Base-by-base conservation (phyloP, 805 yeast species). In the Monosporozyma aerobia region DNA sequence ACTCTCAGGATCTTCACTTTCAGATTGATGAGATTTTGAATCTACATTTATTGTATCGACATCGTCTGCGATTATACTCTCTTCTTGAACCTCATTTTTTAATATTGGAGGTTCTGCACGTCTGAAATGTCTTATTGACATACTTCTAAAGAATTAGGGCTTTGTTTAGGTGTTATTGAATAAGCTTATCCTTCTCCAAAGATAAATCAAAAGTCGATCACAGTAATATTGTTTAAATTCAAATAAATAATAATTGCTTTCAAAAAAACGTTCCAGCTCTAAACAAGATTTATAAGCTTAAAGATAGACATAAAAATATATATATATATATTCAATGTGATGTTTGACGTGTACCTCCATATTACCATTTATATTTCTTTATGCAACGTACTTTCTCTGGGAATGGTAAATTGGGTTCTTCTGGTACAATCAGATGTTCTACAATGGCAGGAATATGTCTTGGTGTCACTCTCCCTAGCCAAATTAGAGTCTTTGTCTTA, bases 391-490 rank as follows among this genome's bases (percentile, higher is more conserved):
- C 76, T 71, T 53, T 73, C 73, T 67, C 98, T 72, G 53, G 88
- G 77, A 58, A 80, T 67, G 49, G 84, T 79, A 16, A 88, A 83
- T 78, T 87, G 2, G 89, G 90, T 54, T 76, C 78, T 1, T 83
- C 85, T 5, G 82, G 84, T 6, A 81, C 74, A 16, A 85, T 60
- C 39, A 94, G 76, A 10, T 95, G 82, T 59, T 89, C 86, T 51
- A 88, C 87, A 8, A 92, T 81, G 2, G 86, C 83, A 53, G 77
- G 76, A 25, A 84, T 86, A 61, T 88, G 87, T 50, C 76, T 74
- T 3, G 98, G 98, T 3, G 79, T 75, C 52, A 95, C 84, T 55
- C 92, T 77, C 0, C 95, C 99, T 63, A 88, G 72, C 97, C 97
- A 90, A 30, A 90, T 78, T 53, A 83, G 82, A 58, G 87, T 71